A percentile compares a stretch with the other conserved stretches of the same genome.
phyloP scores from a whole-genome alignment of 192 early-diverging fungal genomes.

The Piromyces finnis region DNA sequence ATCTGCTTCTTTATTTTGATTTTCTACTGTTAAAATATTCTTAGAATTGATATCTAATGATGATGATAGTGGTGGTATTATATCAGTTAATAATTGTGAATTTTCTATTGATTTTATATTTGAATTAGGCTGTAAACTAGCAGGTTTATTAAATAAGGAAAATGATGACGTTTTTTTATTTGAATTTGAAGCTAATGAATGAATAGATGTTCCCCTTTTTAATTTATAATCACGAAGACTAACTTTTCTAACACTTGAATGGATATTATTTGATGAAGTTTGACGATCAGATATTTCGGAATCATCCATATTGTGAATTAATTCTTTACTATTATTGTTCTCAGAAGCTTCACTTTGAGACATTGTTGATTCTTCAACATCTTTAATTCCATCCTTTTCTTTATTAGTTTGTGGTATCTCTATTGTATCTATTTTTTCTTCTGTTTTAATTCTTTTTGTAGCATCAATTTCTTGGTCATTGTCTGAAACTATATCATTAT shows the following conservation, averaged over 20 bases:
- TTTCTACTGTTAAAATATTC: neutral
- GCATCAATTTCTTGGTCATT: neutral
- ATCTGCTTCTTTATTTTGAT: neutral
- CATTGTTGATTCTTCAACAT: neutral
- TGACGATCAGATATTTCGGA: neutral
- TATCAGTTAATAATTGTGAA: neutral
- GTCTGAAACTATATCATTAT: neutral
- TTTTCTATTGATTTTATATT: neutral
- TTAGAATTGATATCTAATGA: neutral
- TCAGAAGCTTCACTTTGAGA: neutral
- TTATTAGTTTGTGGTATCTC: neutral
- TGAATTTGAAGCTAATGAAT: neutral
- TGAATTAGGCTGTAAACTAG: neutral
- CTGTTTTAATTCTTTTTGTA: neutral
- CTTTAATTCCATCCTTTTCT: neutral
- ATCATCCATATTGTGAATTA: neutral
- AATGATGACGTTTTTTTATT: neutral
- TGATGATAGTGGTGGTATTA: neutral
- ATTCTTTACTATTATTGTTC: neutral
- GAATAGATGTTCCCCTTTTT: neutral
- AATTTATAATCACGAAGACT: neutral
- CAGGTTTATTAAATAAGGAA: neutral
- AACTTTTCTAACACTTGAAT: neutral
- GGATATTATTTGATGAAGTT: neutral
- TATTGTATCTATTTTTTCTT: neutral